phyloP scores from a whole-genome alignment of 352 stramenopile species.

The Phytopythium litorale region DNA sequence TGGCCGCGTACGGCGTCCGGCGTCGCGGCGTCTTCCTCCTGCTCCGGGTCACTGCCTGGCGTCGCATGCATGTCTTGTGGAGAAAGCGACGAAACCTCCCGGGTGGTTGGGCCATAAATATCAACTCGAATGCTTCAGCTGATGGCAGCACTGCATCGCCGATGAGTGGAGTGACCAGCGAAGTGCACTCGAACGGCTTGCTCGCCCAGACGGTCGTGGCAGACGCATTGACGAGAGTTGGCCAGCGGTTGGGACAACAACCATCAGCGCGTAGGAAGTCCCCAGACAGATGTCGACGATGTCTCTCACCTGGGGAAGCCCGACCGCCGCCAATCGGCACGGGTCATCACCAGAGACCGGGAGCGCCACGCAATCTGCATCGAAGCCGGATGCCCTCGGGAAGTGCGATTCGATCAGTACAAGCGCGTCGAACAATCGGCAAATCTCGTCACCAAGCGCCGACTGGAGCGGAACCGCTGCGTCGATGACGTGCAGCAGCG shows the following conservation, averaged over 20 bases:
- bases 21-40: no score
- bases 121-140: not conserved
- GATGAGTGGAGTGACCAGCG: not conserved
- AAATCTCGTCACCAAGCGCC: slow-evolving; percentile 37
- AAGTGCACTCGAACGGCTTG: slow-evolving; percentile 22
- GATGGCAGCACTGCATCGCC: not conserved
- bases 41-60: no score
- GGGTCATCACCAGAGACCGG: slow-evolving; percentile 83
- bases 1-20: not conserved
- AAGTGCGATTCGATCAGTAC: slow-evolving; percentile 60
- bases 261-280: slow-evolving; percentile 62
- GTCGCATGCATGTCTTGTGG: no score
- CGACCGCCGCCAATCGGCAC: slow-evolving; percentile 63
- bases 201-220: slow-evolving; percentile 34
- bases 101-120: no score
- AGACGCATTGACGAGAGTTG: slow-evolving; percentile 57
- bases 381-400: slow-evolving; percentile 59
- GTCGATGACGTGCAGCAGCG: slow-evolving; percentile 19
- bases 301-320: slow-evolving; percentile 46
- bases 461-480: slow-evolving; percentile 19
- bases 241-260: slow-evolving; percentile 35
- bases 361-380: slow-evolving; percentile 49
- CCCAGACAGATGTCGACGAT: slow-evolving; percentile 52
- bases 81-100: not conserved
- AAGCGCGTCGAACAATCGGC: slow-evolving; percentile 33